Evolutionary conservation across 1,284 basidiomycete species (phyloP), one percentile per base, ranked within the genome.

Genomic region (Pseudomicrostroma phylloplanum): DNA sequence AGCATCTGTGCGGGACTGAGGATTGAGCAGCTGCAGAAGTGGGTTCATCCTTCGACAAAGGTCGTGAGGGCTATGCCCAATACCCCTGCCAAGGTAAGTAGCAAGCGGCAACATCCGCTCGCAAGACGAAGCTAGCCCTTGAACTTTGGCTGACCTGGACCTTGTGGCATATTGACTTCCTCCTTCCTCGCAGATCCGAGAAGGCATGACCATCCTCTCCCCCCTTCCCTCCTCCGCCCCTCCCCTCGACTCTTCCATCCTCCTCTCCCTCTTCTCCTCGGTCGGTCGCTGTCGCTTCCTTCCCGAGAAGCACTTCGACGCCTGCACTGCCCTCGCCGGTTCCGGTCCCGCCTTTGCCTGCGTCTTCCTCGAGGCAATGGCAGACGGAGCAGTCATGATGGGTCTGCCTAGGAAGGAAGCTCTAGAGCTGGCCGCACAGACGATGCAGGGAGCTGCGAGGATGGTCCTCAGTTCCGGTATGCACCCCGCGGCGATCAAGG

Each of bases 321-420:
- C 93, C 2, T 96, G 91, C 77, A 99, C 96, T 0, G 96, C 96
- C 9, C 84, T 99, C 3, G 92, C 91, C 17, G 96, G 93, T 1
- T 92, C 91, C 9, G 96, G 96, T 0, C 96, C 96, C 39, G 96
- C 96, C 0, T 98, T 99, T 80, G 92, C 91, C 1, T 92, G 91
- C 69, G 88, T 98, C 55, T 93, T 98, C 73, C 84, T 99, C 64
- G 96, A 99, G 80, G 94, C 96, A 0, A 96, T 99, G 92, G 89
- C 92, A 1, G 96, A 98, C 80, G 96, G 96, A 40, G 96, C 92
- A 39, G 96, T 98, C 51, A 98, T 99, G 96, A 98, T 98, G 96
- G 96, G 96, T 30, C 82, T 99, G 55, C 96, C 96, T 1, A 84
- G 96, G 65, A 85, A 87, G 0, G 94, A 97, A 80, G 93, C 96